Evolutionary conservation across 2,329 filamentous ascomycete species (phyloP), one percentile per base, ranked within the genome.

Genomic region (Cladosporium oxysporum): DNA sequence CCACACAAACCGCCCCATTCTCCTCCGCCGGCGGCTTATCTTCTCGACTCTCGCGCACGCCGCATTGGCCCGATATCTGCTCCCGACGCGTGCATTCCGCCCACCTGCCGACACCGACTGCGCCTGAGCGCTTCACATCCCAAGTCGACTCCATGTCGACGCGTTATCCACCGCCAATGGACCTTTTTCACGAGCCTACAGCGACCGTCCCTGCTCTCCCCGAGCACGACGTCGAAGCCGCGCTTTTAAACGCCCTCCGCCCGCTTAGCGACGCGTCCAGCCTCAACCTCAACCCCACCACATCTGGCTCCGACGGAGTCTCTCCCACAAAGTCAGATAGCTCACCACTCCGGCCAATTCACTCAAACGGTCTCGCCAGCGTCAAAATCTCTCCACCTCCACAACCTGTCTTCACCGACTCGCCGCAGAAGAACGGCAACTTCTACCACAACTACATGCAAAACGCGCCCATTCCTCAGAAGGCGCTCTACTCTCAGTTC

Each of bases 241-340:
- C 83, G 66, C 81, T 85, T 60, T 79, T 86, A 41, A 78, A 80
- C 70, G 73, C 80, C 59, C 76, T 80, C 63, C 72, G 75, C 26
- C 79, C 80, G 47, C 74, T 81, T 64, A 76, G 75, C 70, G 79
- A 81, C 77, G 77, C 80, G 72, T 80, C 80, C 28, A 91, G 91
- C 78, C 84, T 89, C 71, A 80, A 89, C 65, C 84, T 94, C 72
- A 88, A 90, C 71, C 89, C 90, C 26, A 77, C 82, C 63, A 73
- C 76, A 67, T 76, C 81, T 72, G 80, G 84, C 73, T 83, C 82
- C 73, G 83, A 83, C 67, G 84, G 82, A 74, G 84, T 84, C 66
- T 96, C 91, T 64, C 92, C 91, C 12, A 85, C 85, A 73, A 96
- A 95, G 80, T 79, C 84, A 37, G 83, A 71, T 65, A 85, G 85